A percentile compares a stretch with the other conserved stretches of the same genome.
These are phyloP conservation scores for Plasmopara viticola DNA, from an alignment of 352 stramenopile species.

Conservation along the genomic window DNA sequence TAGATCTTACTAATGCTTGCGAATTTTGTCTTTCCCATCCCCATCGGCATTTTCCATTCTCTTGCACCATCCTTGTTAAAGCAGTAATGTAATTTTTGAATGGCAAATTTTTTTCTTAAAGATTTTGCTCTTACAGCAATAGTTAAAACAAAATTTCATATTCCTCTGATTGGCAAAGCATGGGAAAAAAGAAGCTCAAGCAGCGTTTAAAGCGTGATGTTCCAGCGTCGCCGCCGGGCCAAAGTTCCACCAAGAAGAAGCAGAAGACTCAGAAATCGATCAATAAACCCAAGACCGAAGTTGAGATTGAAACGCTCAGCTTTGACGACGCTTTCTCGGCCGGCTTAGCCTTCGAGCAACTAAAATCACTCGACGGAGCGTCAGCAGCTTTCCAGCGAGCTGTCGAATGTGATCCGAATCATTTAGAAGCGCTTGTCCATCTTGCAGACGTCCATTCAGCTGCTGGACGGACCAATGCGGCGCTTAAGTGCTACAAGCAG, in stretches of 20 bases:
- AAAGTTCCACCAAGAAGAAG: constrained; percentile 14
- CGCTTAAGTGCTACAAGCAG: constrained; percentile 32
- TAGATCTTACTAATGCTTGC: too few relatives aligned
- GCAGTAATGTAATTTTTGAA: too few relatives aligned
- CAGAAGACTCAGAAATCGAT: constrained; percentile 26
- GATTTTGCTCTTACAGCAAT: too few relatives aligned
- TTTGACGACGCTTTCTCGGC: constrained; percentile 57
- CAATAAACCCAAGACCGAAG: constrained; percentile 23
- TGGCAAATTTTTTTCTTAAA: too few relatives aligned
- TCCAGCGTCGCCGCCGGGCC: constrained; percentile 1
- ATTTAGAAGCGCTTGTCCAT: constrained; percentile 41
- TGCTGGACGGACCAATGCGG: constrained; percentile 24
- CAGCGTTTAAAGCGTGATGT: constrained; percentile 27
- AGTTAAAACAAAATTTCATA: too few relatives aligned
- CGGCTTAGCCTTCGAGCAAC: constrained; percentile 60
- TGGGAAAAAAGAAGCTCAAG: constrained; percentile 42
- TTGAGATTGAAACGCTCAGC: constrained; percentile 39
- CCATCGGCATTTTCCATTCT: too few relatives aligned
- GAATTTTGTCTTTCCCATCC: too few relatives aligned
- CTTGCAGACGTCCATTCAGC: constrained; percentile 44
- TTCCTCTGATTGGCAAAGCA: constrained; percentile 3
- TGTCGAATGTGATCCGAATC: constrained; percentile 28
- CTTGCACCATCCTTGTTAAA: too few relatives aligned
- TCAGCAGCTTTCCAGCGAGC: constrained; percentile 37
- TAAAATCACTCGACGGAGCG: constrained; percentile 45